Conservation (phyloP, 345 rosid species). For the Kernera saxatilis region DNA sequence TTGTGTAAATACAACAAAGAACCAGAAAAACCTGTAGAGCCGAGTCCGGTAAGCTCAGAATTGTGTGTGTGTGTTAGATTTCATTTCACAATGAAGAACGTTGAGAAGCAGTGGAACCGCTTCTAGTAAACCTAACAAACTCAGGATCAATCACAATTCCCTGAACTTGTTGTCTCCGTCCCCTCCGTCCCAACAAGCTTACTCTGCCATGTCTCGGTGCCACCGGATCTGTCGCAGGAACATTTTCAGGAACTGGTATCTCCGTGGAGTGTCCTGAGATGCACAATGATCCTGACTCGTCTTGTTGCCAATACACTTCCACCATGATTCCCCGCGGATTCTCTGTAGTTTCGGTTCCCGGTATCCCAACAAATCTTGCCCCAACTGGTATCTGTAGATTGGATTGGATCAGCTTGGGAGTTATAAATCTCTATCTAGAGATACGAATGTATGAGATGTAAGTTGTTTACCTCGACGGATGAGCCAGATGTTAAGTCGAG, state of each 20-base stretch:
- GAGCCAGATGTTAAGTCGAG: constrained; percentile 60
- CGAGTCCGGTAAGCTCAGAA: background rate
- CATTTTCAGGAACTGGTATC: constrained; percentile 52
- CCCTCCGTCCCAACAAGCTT: constrained; percentile 30
- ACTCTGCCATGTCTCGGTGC: constrained; percentile 12
- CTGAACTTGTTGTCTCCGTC: constrained; percentile 36
- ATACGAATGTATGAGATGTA: background rate
- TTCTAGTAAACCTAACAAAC: constrained; percentile 26
- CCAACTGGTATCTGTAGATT: constrained; percentile 71
- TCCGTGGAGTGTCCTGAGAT: constrained; percentile 76
- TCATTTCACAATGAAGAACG: constrained; percentile 25
- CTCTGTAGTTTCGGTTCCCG: constrained; percentile 54
- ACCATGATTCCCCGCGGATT: constrained; percentile 77
- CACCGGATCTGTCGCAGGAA: constrained; percentile 25
- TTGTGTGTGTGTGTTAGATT: constrained; percentile 3
- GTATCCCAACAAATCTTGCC: constrained; percentile 71
- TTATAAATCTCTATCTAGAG: background rate
- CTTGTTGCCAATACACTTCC: constrained; percentile 90
- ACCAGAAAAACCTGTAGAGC: background rate
- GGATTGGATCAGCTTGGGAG: background rate
- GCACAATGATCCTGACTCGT: constrained; percentile 79
- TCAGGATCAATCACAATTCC: constrained; percentile 60
- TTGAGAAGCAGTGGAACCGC: constrained; percentile 26
- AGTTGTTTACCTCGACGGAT: constrained; percentile 46
- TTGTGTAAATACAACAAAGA: background rate